Evolutionary conservation across 1,139 yeast genomes (phyloP).

Genomic region (Groenewaldozyma auringiensis): DNA sequence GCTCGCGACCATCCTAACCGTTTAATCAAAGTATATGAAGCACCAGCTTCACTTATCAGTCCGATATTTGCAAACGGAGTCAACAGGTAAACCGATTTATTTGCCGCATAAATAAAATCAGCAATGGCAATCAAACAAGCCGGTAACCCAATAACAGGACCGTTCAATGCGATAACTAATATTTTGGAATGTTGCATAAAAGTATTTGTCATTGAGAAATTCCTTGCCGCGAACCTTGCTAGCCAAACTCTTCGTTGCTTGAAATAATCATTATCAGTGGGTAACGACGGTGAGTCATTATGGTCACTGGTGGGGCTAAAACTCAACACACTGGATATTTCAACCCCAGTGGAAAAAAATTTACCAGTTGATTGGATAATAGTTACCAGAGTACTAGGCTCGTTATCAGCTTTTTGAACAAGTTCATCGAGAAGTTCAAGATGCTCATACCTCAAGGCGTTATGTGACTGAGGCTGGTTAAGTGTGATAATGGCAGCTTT

Average conservation of each 20-base stretch:
- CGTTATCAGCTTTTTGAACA: conserved; percentile 58
- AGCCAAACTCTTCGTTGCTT: conserved; percentile 15
- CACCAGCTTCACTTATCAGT: conserved; percentile 75
- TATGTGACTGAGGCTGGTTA: conserved; percentile 53
- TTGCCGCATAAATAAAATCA: conserved; percentile 69
- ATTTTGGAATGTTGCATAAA: conserved; percentile 68
- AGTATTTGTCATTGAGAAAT: conserved; percentile 59
- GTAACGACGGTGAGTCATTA: conserved; percentile 21
- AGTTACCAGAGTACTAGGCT: conserved; percentile 58
- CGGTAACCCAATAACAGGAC: conserved; percentile 78
- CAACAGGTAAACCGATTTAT: conserved; percentile 52
- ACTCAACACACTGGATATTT: conserved; percentile 37
- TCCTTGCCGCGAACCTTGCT: conserved; percentile 52
- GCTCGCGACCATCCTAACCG: conserved; percentile 72
- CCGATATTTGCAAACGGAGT: conserved; percentile 82
- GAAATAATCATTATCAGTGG: too few species aligned
- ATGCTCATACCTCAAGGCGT: conserved; percentile 63
- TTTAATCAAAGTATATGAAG: conserved; percentile 58
- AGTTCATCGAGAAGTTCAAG: conserved; percentile 56
- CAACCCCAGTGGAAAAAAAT: conserved; percentile 83
- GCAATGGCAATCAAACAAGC: conserved; percentile 69
- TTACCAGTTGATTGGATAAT: conserved; percentile 65
- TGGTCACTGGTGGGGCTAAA: conserved; percentile 8
- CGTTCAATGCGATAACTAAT: conserved; percentile 69
- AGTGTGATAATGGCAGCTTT: conserved; percentile 59